phyloP scores from a whole-genome alignment of 164 flowering plant species.

The Vitis cinerea region DNA sequence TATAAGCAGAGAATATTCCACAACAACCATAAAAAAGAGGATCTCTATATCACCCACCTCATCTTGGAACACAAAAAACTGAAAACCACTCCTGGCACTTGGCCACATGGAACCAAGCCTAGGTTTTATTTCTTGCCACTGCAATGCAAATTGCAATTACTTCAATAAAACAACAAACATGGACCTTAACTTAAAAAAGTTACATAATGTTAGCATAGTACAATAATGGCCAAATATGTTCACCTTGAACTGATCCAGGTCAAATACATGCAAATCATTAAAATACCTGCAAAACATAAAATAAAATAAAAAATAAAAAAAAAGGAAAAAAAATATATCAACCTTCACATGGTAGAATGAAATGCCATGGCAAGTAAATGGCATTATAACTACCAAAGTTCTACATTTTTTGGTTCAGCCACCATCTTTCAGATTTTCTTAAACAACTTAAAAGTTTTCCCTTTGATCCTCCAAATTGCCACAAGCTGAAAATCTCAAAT shows the following conservation, averaged over 20 bases:
- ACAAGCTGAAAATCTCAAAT: background rate
- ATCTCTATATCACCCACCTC: constrained; percentile 50
- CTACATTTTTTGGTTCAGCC: background rate
- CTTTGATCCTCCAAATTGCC: too few relatives aligned
- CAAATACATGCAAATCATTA: constrained; percentile 88
- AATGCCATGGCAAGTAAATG: background rate
- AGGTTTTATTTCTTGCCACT: constrained; percentile 99
- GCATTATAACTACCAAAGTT: background rate
- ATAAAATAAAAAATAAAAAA: background rate
- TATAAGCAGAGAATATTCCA: background rate
- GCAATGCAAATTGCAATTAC: constrained; percentile 12
- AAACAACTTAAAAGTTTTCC: background rate
- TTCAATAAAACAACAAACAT: background rate
- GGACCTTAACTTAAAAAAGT: background rate
- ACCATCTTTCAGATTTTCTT: background rate
- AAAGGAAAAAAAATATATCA: constrained; percentile 3
- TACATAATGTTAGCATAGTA: background rate
- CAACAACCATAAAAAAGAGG: background rate
- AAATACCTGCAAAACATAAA: constrained; percentile 58
- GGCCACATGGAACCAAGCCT: constrained; percentile 95
- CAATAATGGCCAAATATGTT: constrained; percentile 2
- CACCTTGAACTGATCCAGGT: constrained; percentile 94
- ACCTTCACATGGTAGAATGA: constrained; percentile 7
- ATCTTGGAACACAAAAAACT: constrained; percentile 88
- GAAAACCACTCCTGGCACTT: constrained; percentile 94